phyloP scores from a whole-genome alignment of 495 filamentous ascomycete genomes.

The Talaromyces ruber region DNA sequence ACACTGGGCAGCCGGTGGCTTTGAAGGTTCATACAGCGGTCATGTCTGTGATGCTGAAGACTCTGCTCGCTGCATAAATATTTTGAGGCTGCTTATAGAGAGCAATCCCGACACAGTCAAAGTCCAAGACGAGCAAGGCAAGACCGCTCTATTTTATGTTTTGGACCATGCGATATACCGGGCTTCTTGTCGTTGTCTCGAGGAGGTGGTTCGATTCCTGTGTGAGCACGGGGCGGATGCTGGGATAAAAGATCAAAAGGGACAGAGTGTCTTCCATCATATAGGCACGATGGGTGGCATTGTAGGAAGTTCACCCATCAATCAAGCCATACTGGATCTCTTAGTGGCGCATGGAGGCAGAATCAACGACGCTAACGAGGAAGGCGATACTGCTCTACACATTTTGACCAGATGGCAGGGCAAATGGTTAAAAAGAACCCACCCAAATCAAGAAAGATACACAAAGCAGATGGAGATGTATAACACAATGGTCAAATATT shows the following conservation, averaged over 20 bases:
- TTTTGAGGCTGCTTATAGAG: background rate
- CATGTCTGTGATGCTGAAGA: background rate
- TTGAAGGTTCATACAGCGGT: background rate
- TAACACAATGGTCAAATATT: background rate
- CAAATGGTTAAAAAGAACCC: background rate
- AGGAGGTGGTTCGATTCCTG: background rate
- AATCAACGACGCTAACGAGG: background rate
- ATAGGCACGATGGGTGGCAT: background rate
- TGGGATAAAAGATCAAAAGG: background rate
- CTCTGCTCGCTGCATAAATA: background rate
- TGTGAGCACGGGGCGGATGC: background rate
- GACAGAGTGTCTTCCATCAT: background rate
- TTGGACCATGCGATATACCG: background rate
- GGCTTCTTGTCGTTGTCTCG: background rate
- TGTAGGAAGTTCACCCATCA: background rate
- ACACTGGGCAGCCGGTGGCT: background rate
- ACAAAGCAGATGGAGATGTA: background rate
- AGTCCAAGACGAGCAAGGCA: background rate
- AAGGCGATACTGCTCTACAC: background rate
- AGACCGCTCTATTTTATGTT: background rate
- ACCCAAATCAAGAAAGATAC: background rate
- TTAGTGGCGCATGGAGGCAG: background rate
- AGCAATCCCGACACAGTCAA: background rate
- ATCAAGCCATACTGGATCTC: background rate
- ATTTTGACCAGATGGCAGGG: background rate